These are phyloP conservation scores for Vaccinium darrowii DNA, from an alignment of 148 eudicot genomes.

Conservation along the genomic window DNA sequence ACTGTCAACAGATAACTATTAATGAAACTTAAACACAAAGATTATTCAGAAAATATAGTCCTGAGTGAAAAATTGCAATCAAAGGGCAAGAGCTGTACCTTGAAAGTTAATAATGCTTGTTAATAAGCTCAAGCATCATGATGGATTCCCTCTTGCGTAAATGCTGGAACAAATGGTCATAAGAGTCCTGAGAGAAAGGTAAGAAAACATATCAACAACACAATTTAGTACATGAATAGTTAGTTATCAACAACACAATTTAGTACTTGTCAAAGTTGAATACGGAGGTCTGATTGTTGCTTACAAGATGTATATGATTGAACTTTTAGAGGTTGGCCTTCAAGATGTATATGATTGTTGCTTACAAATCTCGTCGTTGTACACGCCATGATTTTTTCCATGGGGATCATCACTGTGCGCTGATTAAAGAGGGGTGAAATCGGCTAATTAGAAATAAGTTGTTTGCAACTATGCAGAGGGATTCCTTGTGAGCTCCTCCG, in stretches of 20 bases:
- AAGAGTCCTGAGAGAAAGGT: conserved; percentile 63
- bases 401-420: neutral
- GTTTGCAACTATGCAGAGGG: conserved; percentile 6
- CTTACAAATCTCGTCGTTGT: neutral
- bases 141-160: conserved; percentile 73
- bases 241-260: too few relatives aligned
- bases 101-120: conserved; percentile 93
- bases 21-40: neutral
- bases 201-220: too few relatives aligned
- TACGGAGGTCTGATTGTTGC: too few relatives aligned
- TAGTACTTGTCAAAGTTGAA: too few relatives aligned
- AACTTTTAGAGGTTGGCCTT: neutral
- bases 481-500: neutral
- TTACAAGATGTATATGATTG: too few relatives aligned
- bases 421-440: conserved; percentile 10
- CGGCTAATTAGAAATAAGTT: conserved; percentile 2
- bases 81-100: conserved; percentile 36
- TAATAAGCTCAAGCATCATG: conserved; percentile 89
- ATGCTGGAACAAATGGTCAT: conserved; percentile 84
- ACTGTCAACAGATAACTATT: conserved; percentile 43
- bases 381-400: neutral
- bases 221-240: too few relatives aligned
- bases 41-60: neutral
- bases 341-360: conserved; percentile 16
- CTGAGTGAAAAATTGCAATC: neutral